Conservation (phyloP, 495 filamentous ascomycete species). For the Aspergillus sclerotioniger region DNA sequence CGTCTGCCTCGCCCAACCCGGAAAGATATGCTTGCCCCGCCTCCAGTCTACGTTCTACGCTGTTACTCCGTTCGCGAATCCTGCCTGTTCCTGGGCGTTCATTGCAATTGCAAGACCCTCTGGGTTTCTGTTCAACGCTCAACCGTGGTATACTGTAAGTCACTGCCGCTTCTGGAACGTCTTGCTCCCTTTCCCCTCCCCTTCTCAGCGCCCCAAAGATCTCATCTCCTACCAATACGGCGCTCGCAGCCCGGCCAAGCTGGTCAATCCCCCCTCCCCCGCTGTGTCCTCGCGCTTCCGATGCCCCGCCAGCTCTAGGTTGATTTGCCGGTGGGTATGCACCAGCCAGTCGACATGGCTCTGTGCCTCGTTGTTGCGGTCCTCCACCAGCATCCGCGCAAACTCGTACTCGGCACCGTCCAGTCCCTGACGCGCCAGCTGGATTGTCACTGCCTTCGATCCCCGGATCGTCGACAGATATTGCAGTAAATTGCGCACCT, state of each 20-base stretch:
- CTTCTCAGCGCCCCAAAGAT: no score
- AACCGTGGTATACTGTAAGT: conserved; percentile 8
- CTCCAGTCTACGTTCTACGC: neutral
- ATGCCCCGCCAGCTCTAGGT: conserved; percentile 80
- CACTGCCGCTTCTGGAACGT: neutral
- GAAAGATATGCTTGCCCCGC: neutral
- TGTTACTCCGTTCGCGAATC: neutral
- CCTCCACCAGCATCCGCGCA: conserved; percentile 84
- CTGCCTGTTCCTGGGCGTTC: conserved; percentile 1
- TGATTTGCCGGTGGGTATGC: conserved; percentile 87
- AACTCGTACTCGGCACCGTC: conserved; percentile 98
- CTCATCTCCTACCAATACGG: conserved; percentile 63
- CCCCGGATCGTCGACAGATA: conserved; percentile 80
- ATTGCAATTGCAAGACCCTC: neutral
- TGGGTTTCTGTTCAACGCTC: neutral
- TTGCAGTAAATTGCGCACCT: conserved; percentile 89
- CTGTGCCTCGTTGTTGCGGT: conserved; percentile 95
- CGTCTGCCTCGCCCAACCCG: conserved; percentile 1
- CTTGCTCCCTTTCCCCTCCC: neutral
- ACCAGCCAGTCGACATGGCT: conserved; percentile 99
- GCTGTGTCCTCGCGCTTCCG: conserved; percentile 67
- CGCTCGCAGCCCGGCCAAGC: conserved; percentile 67
- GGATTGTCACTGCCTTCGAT: conserved; percentile 82
- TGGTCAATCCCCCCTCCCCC: conserved; percentile 52
- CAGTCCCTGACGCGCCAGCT: conserved; percentile 87